These are phyloP conservation scores for Botrytis medusae DNA, from an alignment of 2,329 filamentous ascomycete genomes.

Conservation along the genomic window DNA sequence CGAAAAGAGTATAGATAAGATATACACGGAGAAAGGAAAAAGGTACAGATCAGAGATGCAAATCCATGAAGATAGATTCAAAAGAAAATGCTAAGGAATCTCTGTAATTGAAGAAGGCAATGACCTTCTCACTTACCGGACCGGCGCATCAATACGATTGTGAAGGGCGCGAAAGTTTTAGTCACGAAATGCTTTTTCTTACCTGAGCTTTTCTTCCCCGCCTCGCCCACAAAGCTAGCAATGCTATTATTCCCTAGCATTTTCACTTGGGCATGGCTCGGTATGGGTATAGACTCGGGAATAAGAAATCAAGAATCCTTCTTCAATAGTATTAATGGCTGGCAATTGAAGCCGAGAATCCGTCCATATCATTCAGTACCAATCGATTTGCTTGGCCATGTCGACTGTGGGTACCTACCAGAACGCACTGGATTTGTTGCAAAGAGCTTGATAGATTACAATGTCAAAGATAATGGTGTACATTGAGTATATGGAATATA, in stretches of 20 bases:
- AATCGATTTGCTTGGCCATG: not conserved
- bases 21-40: constrained; percentile 1
- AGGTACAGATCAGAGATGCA: not conserved
- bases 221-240: not conserved
- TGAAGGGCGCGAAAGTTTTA: constrained; percentile 1
- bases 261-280: not conserved
- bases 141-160: constrained; percentile 4
- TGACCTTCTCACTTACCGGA: not conserved
- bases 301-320: not conserved
- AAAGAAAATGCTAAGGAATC: not conserved
- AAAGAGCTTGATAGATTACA: not conserved
- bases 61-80: not conserved
- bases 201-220: not conserved
- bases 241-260: not conserved
- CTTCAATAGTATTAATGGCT: not conserved
- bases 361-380: not conserved
- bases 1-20: not conserved
- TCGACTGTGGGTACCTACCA: constrained; percentile 2
- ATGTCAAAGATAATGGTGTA: not conserved
- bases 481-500: not conserved
- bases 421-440: not conserved
- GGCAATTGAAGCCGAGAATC: not conserved
- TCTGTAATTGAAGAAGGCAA: not conserved
- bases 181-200: constrained; percentile 12
- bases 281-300: not conserved